Evolutionary conservation across 768 basidiomycete species (phyloP).

Genomic region (Piloderma croceum): DNA sequence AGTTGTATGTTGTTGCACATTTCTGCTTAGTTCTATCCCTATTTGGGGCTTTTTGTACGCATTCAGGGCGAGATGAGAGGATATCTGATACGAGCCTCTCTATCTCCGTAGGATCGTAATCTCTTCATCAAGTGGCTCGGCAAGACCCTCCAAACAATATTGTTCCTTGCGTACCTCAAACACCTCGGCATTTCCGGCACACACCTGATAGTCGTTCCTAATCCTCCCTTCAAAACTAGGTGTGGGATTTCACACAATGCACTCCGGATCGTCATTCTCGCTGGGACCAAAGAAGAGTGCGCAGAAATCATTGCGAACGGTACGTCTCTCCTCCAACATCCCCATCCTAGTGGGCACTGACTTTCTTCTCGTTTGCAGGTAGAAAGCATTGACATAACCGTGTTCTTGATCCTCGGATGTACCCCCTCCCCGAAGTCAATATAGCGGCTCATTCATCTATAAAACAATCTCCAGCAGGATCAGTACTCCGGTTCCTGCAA

Average conservation of each 20-base stretch:
- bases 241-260: conserved; percentile 89
- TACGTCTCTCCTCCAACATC: too few relatives aligned
- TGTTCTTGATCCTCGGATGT: too few relatives aligned
- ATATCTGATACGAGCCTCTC: conserved; percentile 88
- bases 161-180: conserved; percentile 93
- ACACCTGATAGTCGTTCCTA: conserved; percentile 96
- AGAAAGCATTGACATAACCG: too few relatives aligned
- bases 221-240: conserved; percentile 96
- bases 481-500: too few relatives aligned
- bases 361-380: too few relatives aligned
- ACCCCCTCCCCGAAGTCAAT: too few relatives aligned
- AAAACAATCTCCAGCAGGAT: too few relatives aligned
- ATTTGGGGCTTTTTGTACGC: too few relatives aligned
- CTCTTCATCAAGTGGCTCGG: conserved; percentile 96
- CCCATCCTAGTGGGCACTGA: too few relatives aligned
- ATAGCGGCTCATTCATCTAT: too few relatives aligned
- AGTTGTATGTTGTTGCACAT: conserved; percentile 74
- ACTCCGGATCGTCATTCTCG: conserved; percentile 79
- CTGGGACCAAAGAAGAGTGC: conserved; percentile 88
- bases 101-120: conserved; percentile 97
- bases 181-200: conserved; percentile 77
- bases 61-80: conserved; percentile 94
- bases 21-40: too few relatives aligned
- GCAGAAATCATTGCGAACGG: conserved; percentile 73
- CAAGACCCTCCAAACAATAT: conserved; percentile 96